Conservation (phyloP, 2,329 filamentous ascomycete genomes). For the Leptographium flavum region DNA sequence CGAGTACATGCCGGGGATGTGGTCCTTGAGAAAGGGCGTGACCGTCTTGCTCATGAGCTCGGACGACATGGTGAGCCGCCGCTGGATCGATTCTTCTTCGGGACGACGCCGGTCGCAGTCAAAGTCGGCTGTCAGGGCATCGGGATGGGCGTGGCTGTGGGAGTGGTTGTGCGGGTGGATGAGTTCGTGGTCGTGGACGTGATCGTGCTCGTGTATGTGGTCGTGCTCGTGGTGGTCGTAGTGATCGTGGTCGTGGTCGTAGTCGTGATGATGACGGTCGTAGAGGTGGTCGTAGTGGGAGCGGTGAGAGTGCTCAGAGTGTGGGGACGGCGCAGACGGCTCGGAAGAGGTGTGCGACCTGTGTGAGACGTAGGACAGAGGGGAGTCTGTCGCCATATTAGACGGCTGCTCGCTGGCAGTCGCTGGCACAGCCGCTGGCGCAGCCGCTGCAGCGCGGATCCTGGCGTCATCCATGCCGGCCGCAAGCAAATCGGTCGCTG, state of each 20-base stretch:
- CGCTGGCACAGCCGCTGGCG: no score
- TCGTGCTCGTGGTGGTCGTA: neutral
- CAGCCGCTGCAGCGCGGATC: slow-evolving; percentile 3
- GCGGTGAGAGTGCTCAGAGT: neutral
- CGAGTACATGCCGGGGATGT: slow-evolving; percentile 81
- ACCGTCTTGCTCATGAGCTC: slow-evolving; percentile 66
- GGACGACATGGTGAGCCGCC: slow-evolving; percentile 42
- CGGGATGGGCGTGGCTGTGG: neutral
- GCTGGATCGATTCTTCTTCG: slow-evolving; percentile 32
- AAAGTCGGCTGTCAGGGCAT: slow-evolving; percentile 14
- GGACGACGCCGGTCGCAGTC: slow-evolving; percentile 37
- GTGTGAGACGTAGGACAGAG: neutral
- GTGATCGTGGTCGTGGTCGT: neutral
- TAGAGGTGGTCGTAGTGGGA: neutral
- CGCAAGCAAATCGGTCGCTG: neutral
- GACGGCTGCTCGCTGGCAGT: no score
- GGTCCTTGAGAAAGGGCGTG: slow-evolving; percentile 76
- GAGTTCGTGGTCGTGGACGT: neutral
- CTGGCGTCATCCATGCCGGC: slow-evolving; percentile 10
- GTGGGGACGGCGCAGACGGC: neutral
- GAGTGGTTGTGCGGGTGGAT: neutral
- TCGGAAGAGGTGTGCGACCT: neutral
- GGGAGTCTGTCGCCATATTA: neutral
- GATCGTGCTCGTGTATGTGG: neutral
- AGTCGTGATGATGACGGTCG: neutral